Conservation (phyloP, 1,284 basidiomycete species). For the Hortiboletus rubellus region DNA sequence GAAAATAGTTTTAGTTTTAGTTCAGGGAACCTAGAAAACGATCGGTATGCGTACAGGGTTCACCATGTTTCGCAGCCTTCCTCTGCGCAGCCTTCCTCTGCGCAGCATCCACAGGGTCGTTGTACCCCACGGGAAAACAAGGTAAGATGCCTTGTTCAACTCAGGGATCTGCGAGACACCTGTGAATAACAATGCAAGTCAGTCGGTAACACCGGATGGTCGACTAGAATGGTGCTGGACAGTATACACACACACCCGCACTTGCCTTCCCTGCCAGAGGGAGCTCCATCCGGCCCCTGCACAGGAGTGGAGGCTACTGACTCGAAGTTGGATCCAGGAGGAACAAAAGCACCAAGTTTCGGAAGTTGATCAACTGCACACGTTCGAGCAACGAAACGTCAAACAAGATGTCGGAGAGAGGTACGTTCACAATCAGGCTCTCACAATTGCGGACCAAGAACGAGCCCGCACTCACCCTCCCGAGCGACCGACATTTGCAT, state of each 20-base stretch:
- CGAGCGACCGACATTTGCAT: constrained; percentile 25
- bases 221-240: neutral
- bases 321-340: neutral
- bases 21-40: neutral
- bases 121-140: constrained; percentile 73
- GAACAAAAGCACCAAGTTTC: constrained; percentile 9
- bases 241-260: too few relatives aligned
- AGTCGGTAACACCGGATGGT: neutral
- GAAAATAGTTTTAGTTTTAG: neutral
- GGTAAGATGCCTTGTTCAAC: constrained; percentile 49
- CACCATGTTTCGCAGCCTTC: constrained; percentile 35
- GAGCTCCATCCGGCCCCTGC: neutral
- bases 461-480: neutral
- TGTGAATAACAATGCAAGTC: neutral
- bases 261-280: constrained; percentile 2
- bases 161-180: constrained; percentile 18
- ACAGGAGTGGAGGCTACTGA: neutral
- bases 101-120: constrained; percentile 55
- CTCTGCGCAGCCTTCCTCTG: constrained; percentile 53
- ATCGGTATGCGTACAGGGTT: neutral
- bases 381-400: neutral
- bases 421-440: constrained; percentile 13
- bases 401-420: neutral
- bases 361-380: constrained; percentile 13
- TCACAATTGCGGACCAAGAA: neutral